A percentile compares a stretch with the other conserved stretches of the same genome.
phyloP scores from a whole-genome alignment of 208 protist species.

The Leishmania arabica region DNA sequence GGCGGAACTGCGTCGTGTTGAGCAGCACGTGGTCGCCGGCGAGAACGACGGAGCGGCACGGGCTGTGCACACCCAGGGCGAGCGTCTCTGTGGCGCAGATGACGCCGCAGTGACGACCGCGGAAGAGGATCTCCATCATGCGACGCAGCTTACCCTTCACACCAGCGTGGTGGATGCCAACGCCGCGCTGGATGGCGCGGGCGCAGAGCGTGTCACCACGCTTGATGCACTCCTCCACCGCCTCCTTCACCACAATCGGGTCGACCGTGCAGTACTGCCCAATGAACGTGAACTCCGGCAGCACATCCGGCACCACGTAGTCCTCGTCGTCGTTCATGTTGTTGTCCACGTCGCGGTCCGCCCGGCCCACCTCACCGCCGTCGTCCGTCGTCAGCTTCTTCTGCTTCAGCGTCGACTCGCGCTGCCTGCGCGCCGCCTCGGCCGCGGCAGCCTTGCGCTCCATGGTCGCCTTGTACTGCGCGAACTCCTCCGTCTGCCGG shows the following conservation, averaged over 20 bases:
- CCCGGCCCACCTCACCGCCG: conserved; percentile 65
- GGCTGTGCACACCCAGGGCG: conserved; percentile 96
- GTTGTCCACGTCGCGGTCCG: conserved; percentile 49
- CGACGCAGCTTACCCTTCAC: conserved; percentile 88
- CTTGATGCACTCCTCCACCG: conserved; percentile 71
- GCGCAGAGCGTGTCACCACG: conserved; percentile 70
- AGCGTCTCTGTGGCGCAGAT: conserved; percentile 95
- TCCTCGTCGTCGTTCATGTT: conserved; percentile 54
- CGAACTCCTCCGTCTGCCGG: conserved; percentile 89
- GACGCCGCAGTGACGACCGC: conserved; percentile 84
- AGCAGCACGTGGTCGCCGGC: conserved; percentile 92
- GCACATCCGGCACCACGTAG: conserved; percentile 77
- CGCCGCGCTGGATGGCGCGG: conserved; percentile 80
- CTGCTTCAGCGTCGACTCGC: conserved; percentile 79
- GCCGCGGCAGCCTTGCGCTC: conserved; percentile 66
- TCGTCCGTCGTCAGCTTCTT: conserved; percentile 75
- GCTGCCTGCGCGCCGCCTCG: conserved; percentile 61
- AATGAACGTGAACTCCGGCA: conserved; percentile 90
- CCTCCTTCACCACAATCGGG: conserved; percentile 39
- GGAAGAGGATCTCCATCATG: conserved; percentile 94
- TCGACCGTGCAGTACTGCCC: conserved; percentile 58
- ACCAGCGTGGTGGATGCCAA: conserved; percentile 94
- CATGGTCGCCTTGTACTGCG: conserved; percentile 62
- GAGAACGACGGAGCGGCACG: conserved; percentile 94
- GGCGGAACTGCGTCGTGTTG: conserved; percentile 93